A percentile compares a stretch with the other conserved stretches of the same genome.
phyloP scores from a whole-genome alignment of 2,329 filamentous ascomycete genomes.

The Scleromitrula shiraiana region DNA sequence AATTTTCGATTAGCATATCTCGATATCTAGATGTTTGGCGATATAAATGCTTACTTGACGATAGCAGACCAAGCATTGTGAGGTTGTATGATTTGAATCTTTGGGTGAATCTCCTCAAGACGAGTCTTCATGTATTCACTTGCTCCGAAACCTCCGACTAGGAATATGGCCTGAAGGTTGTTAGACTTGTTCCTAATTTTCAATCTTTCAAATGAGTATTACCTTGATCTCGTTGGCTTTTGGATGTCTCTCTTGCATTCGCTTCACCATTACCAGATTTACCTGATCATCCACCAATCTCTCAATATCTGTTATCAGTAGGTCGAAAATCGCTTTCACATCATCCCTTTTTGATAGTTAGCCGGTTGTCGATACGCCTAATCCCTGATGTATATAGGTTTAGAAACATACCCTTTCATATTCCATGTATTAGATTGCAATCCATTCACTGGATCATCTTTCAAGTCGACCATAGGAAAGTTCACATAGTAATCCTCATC shows the following conservation, averaged over 20 bases:
- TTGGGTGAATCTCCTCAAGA: slow-evolving; percentile 32
- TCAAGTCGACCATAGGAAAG: slow-evolving; percentile 24
- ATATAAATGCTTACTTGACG: slow-evolving; percentile 14
- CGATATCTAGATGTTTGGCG: not conserved
- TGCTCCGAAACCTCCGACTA: slow-evolving; percentile 21
- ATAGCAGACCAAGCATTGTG: slow-evolving; percentile 18
- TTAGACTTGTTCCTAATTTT: slow-evolving; percentile 1
- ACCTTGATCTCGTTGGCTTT: slow-evolving; percentile 35
- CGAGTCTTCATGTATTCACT: slow-evolving; percentile 30
- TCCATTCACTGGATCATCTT: slow-evolving; percentile 19
- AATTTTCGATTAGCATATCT: not conserved
- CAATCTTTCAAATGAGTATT: slow-evolving; percentile 14
- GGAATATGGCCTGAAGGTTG: slow-evolving; percentile 17
- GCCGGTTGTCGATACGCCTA: not conserved
- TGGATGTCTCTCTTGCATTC: slow-evolving; percentile 33
- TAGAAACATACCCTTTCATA: slow-evolving; percentile 16
- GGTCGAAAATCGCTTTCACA: slow-evolving; percentile 45
- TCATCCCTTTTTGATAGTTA: slow-evolving; percentile 33
- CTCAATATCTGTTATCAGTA: slow-evolving; percentile 36
- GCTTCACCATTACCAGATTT: slow-evolving; percentile 33
- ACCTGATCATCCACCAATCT: slow-evolving; percentile 36
- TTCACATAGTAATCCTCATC: slow-evolving; percentile 24
- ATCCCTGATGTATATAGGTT: not conserved
- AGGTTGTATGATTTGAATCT: slow-evolving; percentile 18
- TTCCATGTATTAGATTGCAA: slow-evolving; percentile 20